A percentile compares a stretch with the other conserved stretches of the same genome.
Evolutionary conservation across 805 yeast species (phyloP).

Genomic region (Candida khao-thaluensis): DNA sequence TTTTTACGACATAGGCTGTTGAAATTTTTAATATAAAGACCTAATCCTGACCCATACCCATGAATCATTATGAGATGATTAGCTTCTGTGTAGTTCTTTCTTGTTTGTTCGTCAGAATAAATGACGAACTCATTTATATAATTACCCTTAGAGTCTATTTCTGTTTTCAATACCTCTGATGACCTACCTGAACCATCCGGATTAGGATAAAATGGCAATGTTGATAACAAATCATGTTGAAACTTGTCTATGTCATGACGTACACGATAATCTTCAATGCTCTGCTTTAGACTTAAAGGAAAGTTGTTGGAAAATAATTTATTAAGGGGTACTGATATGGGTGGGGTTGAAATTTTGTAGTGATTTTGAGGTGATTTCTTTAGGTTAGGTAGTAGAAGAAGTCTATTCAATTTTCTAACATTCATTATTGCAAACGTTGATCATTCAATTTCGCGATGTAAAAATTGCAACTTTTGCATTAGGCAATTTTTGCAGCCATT

Average conservation of each 20-base stretch:
- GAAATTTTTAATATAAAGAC: slow-evolving; percentile 42
- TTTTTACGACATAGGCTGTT: slow-evolving; percentile 31
- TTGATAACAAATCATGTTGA: slow-evolving; percentile 46
- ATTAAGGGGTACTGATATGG: slow-evolving; percentile 62
- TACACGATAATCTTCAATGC: slow-evolving; percentile 49
- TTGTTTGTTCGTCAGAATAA: slow-evolving; percentile 27
- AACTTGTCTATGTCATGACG: slow-evolving; percentile 39
- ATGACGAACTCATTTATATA: slow-evolving; percentile 43
- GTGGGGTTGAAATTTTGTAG: slow-evolving; percentile 59
- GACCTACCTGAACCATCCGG: slow-evolving; percentile 28
- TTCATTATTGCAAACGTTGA: slow-evolving; percentile 4
- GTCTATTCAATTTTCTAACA: slow-evolving; percentile 4
- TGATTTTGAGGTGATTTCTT: slow-evolving; percentile 6
- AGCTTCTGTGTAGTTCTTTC: slow-evolving; percentile 17
- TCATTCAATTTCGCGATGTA: neutral
- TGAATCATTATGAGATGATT: slow-evolving; percentile 45
- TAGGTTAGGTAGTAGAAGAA: neutral
- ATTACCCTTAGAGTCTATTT: slow-evolving; percentile 24
- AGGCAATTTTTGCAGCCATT: slow-evolving; percentile 2
- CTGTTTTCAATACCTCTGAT: slow-evolving; percentile 32
- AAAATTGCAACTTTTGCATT: neutral
- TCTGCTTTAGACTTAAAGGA: slow-evolving; percentile 54
- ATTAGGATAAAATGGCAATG: slow-evolving; percentile 48
- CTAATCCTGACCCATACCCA: slow-evolving; percentile 48
- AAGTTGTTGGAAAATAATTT: slow-evolving; percentile 54